Evolutionary conservation across 75 land plant genomes (phyloP).

Genomic region (Cunninghamia lanceolata): DNA sequence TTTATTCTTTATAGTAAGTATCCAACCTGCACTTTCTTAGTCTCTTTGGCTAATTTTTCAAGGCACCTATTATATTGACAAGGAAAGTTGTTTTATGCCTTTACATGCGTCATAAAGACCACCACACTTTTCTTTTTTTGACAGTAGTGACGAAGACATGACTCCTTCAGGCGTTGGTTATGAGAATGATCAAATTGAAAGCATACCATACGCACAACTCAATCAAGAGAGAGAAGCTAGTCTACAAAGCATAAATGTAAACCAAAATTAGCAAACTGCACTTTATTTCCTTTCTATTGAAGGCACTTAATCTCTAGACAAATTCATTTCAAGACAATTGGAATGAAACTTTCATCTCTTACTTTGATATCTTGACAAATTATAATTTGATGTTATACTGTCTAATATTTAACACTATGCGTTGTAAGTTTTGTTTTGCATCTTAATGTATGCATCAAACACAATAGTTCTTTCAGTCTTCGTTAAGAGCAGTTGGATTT

Average conservation of each 20-base stretch:
- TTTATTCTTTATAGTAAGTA: conserved; percentile 50
- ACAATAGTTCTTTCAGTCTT: background rate
- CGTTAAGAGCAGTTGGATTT: background rate
- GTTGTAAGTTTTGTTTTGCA: background rate
- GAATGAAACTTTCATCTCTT: background rate
- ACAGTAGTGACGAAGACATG: background rate
- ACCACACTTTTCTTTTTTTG: background rate
- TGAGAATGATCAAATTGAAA: background rate
- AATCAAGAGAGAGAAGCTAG: background rate
- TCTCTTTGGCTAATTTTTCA: background rate
- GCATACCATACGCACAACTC: conserved; percentile 1
- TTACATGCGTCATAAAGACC: background rate
- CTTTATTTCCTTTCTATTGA: background rate
- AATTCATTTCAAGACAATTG: background rate
- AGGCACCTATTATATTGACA: background rate
- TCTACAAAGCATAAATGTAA: background rate
- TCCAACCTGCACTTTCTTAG: background rate
- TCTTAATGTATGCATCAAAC: background rate
- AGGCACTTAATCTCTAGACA: background rate
- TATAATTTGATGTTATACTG: no score
- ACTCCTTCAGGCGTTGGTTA: background rate
- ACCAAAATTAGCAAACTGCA: background rate
- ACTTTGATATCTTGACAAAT: no score
- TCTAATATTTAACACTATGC: no score
- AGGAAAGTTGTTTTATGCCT: background rate